Percentiles rank a stretch among this genome's conserved stretches.
These are phyloP conservation scores for Prunus mira DNA, from an alignment of 306 rosid species.

Conservation along the genomic window DNA sequence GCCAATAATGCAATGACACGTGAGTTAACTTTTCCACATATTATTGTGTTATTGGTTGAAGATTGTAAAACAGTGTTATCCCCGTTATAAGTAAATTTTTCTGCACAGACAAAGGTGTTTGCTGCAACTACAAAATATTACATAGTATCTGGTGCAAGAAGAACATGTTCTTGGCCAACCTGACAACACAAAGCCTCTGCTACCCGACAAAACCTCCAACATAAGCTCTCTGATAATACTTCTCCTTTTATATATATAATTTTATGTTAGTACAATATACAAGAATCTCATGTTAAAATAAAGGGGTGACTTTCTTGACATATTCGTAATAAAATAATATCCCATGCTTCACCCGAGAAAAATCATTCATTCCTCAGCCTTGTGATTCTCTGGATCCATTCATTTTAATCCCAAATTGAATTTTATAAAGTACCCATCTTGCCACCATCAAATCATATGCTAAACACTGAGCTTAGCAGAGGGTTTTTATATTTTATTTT, in stretches of 20 bases:
- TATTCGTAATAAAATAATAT: neutral
- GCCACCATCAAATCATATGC: conserved; percentile 44
- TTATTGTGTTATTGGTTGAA: accelerated
- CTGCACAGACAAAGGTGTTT: neutral
- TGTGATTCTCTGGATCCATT: conserved; percentile 28
- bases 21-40: no score
- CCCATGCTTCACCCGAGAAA: conserved; percentile 24
- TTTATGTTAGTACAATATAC: neutral
- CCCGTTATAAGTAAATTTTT: no score
- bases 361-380: conserved; percentile 20
- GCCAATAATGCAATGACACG: accelerated
- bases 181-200: conserved; percentile 6
- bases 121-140: neutral
- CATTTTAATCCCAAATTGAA: neutral
- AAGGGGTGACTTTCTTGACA: neutral
- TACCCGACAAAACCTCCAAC: conserved; percentile 5
- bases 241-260: conserved; percentile 5
- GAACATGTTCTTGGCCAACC: neutral
- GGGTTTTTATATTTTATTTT: neutral
- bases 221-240: neutral
- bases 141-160: neutral
- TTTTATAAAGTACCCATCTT: neutral
- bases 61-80: no score
- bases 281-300: conserved; percentile 15
- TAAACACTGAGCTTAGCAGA: neutral